A percentile compares a stretch with the other conserved stretches of the same genome.
These are phyloP conservation scores for Rhodamnia argentea DNA, from an alignment of 345 rosid species.

Conservation along the genomic window DNA sequence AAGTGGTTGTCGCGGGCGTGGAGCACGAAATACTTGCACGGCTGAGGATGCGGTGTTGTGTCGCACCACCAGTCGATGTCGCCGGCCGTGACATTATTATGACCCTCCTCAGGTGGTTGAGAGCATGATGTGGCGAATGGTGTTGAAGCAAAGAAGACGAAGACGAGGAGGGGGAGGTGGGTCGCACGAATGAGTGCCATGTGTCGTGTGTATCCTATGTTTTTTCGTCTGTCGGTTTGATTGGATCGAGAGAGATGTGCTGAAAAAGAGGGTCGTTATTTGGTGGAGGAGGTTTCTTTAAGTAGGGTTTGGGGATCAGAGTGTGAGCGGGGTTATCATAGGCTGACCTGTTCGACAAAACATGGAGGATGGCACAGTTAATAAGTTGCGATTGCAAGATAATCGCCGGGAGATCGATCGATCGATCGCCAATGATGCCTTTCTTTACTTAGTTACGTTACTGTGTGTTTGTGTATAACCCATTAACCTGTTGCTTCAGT, in stretches of 20 bases:
- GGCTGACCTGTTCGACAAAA: not conserved
- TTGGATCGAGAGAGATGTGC: not conserved
- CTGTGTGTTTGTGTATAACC: not conserved
- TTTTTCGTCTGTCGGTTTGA: not conserved
- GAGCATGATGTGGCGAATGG: not conserved
- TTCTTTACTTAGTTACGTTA: not conserved
- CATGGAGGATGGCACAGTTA: not conserved
- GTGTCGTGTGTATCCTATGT: not conserved
- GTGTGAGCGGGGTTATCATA: conserved; percentile 5
- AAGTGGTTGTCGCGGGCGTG: conserved; percentile 1
- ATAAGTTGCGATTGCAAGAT: not conserved
- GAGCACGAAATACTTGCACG: conserved; percentile 41
- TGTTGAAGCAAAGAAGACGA: not conserved
- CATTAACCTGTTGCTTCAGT: not conserved
- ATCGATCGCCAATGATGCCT: not conserved
- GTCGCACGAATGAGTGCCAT: not conserved
- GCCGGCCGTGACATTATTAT: not conserved
- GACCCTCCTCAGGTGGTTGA: not conserved
- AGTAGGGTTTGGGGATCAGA: not conserved
- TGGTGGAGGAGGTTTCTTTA: conserved; percentile 2
- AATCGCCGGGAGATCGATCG: not conserved
- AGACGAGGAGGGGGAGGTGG: not conserved
- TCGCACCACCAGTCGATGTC: conserved; percentile 59
- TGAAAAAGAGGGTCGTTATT: conserved; percentile 3
- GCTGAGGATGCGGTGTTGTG: conserved; percentile 66